phyloP scores from a whole-genome alignment of 306 rosid genomes.

The Neltuma alba region DNA sequence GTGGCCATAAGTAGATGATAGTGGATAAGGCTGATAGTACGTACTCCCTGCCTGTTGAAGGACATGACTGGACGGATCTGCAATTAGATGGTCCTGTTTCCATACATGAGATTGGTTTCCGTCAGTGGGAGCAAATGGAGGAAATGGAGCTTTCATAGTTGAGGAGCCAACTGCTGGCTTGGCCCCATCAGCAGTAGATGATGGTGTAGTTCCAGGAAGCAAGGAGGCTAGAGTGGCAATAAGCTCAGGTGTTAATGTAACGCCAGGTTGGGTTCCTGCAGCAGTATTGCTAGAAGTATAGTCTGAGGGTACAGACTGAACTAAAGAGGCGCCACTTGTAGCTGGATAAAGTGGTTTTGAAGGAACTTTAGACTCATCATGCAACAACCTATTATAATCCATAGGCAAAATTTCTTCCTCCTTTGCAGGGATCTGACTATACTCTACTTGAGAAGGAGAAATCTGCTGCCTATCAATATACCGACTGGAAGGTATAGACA shows the following conservation, averaged over 20 bases:
- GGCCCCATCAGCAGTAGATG: slow-evolving; percentile 59
- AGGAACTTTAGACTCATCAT: slow-evolving; percentile 68
- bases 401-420: slow-evolving; percentile 63
- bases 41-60: slow-evolving; percentile 66
- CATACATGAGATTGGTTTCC: slow-evolving; percentile 69
- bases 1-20: slow-evolving; percentile 59
- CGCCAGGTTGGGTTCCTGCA: slow-evolving; percentile 76
- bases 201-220: slow-evolving; percentile 70
- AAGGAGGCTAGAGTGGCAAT: slow-evolving; percentile 85
- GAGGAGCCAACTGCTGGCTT: slow-evolving; percentile 57
- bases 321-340: slow-evolving; percentile 51
- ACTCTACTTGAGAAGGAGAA: slow-evolving; percentile 63
- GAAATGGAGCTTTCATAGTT: slow-evolving; percentile 58
- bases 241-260: slow-evolving; percentile 88
- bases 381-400: slow-evolving; percentile 68
- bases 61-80: slow-evolving; percentile 59
- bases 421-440: slow-evolving; percentile 52
- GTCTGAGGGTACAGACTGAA: slow-evolving; percentile 61
- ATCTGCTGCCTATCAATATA: slow-evolving; percentile 67
- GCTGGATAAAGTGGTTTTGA: slow-evolving; percentile 54
- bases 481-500: slow-evolving; percentile 63
- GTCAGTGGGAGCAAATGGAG: slow-evolving; percentile 48
- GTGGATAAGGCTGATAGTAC: slow-evolving; percentile 77
- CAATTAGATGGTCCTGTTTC: slow-evolving; percentile 79
- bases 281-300: slow-evolving; percentile 52